These are phyloP conservation scores for Hypoxylon perforatum DNA, from an alignment of 495 filamentous ascomycete species.

Conservation along the genomic window DNA sequence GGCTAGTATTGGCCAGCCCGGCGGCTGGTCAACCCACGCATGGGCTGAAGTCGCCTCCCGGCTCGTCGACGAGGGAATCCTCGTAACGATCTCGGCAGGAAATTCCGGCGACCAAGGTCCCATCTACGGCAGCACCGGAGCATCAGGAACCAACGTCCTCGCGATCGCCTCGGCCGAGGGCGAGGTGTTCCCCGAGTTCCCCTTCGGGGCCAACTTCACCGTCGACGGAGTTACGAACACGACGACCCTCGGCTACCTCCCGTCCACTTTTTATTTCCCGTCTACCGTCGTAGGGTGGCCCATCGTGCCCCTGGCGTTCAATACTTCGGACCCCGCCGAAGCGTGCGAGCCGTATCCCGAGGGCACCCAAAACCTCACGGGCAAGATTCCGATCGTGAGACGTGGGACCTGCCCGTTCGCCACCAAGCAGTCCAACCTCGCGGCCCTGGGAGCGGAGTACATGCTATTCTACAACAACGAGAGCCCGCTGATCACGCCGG, in stretches of 20 bases:
- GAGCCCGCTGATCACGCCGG: constrained; percentile 9
- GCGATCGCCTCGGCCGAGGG: constrained; percentile 34
- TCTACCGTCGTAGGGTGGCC: constrained; percentile 33
- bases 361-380: constrained; percentile 53
- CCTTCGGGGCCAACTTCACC: constrained; percentile 32
- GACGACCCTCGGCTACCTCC: constrained; percentile 42
- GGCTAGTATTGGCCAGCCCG: constrained; percentile 49
- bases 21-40: constrained; percentile 50
- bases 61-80: constrained; percentile 52
- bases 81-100: constrained; percentile 53
- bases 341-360: constrained; percentile 45
- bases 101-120: constrained; percentile 54
- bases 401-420: constrained; percentile 54
- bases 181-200: constrained; percentile 31
- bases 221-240: constrained; percentile 29
- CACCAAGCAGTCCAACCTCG: constrained; percentile 45
- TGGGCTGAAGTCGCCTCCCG: constrained; percentile 49
- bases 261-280: constrained; percentile 24
- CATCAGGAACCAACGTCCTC: constrained; percentile 43
- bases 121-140: constrained; percentile 44
- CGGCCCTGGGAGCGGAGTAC: constrained; percentile 44
- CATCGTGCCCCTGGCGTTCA: constrained; percentile 48
- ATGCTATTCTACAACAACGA: constrained; percentile 53
- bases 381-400: constrained; percentile 61
- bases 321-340: constrained; percentile 47